These are phyloP conservation scores for Tulasnella sp. DNA, from an alignment of 768 basidiomycete genomes.

Conservation along the genomic window DNA sequence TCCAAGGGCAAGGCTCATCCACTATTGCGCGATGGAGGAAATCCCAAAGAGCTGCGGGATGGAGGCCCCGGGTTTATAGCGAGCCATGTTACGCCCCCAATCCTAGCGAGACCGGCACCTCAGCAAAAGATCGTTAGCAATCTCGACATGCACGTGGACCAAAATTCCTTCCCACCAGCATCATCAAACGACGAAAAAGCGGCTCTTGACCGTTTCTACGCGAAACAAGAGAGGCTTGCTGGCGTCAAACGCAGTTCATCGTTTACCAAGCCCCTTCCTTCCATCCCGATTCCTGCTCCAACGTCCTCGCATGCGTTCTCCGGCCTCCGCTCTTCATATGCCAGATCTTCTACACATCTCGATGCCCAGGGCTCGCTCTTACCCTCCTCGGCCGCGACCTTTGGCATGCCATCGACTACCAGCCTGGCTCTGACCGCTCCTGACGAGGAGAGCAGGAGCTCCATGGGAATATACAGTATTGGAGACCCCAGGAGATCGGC, in stretches of 20 bases:
- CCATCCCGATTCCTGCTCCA: neutral
- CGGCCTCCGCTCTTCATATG: neutral
- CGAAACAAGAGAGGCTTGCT: neutral
- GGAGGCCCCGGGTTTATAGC: neutral
- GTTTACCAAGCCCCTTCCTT: neutral
- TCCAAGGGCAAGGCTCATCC: neutral
- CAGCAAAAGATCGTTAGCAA: conserved; percentile 5
- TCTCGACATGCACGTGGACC: neutral
- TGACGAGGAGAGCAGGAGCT: neutral
- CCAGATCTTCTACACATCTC: neutral
- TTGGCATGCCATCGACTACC: neutral
- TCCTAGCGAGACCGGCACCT: neutral
- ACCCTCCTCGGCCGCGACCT: conserved; percentile 2
- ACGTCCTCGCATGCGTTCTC: neutral
- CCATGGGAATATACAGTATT: conserved; percentile 6
- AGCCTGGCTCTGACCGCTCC: neutral
- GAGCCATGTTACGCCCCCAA: neutral
- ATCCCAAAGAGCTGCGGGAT: neutral
- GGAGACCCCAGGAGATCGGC: conserved; percentile 1
- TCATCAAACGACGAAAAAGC: neutral
- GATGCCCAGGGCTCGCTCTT: neutral
- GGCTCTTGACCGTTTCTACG: neutral
- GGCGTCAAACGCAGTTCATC: neutral
- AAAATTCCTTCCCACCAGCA: neutral
- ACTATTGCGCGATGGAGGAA: neutral